Base-by-base conservation (phyloP, 768 basidiomycete genomes). In the Kwoniella sp. region DNA sequence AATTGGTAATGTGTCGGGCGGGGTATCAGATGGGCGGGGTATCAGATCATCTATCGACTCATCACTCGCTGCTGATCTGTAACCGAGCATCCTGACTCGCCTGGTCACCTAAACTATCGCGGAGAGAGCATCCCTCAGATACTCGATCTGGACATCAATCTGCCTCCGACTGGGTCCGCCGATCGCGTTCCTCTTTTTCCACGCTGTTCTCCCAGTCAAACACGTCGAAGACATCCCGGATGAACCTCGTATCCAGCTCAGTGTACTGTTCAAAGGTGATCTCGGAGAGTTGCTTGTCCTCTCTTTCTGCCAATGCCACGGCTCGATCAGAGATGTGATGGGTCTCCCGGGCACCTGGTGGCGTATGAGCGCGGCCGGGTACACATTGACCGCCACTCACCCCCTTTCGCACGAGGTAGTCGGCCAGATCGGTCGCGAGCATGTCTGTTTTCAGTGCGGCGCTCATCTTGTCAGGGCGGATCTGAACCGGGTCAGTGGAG, bases 331-430 rank as follows among this genome's bases (percentile, higher is more conserved):
- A 96, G 62, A 99, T 84, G 73, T 99, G 95, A 71, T 99, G 95
- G 1, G 95, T 99, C 76, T 96, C 90, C 36, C 95, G 85, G 83
- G 98, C 95, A 5, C 93, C 93, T 39, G 89, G 87, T 90, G 93
- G 67, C 31, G 9, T 23, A 11, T 11, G 28, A 46, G 5, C 42
- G 8, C 50, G 28, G 10, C 20, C 14, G 7, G 25, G 20, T 17
- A 28, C 37, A 63, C 11, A 45, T 43, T 33, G 17, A 20, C 12
- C 26, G 38, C 17, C 98, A 7, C 95, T 95, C 36, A 91, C 93
- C 59, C 95, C 93, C 80, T 95, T 96, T 64, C 92, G 87, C 56
- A 99, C 95, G 33, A 99, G 86, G 75, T 99, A 98, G 73, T 99
- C 93, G 7, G 95, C 95, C 23, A 99, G 77, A 67, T 99, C 95